Evolutionary conservation across 2,329 filamentous ascomycete species (phyloP), one percentile per base, ranked within the genome.

Genomic region (Colletotrichum tabaci): DNA sequence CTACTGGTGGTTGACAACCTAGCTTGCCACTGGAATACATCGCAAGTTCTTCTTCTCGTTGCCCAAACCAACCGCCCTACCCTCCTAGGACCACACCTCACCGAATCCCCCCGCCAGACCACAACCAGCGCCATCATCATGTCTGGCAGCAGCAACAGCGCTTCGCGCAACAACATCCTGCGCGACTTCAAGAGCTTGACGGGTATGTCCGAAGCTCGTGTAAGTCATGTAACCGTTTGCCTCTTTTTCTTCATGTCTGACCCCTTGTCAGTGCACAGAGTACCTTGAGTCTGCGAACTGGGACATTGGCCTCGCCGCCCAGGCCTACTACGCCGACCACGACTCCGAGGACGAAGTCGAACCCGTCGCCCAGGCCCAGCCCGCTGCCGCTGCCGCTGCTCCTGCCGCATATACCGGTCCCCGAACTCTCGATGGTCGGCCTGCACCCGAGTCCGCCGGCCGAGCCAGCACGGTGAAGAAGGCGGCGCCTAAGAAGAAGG

Each of bases 241-340:
- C n/a, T 4, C 2, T 2, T 72, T 42, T 74, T 70, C 38, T 66
- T 44, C 44, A 49, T 38, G 2, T 16, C 18, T 65, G 18, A 69
- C 44, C 40, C 30, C 10, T 16, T n/a, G 3, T 40, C 73, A 95
- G 92, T 93, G 93, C 57, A 85, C 86, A 67, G 86, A 91, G 72
- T 93, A 93, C 75, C 89, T 96, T 9, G 84, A 86, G 26, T 87
- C 87, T 46, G 90, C 88, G 77, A 83, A 87, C 74, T 94, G 93
- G 91, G 88, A 94, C 77, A 82, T 94, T 53, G 85, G 88, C 74
- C 83, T 85, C 12, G 92, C 92, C 18, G 87, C 89, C 65, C 86
- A 89, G 40, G 87, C 89, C 61, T 93, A 87, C 82, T 94, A 89
- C 77, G 84, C 86, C 72, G 85, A 89, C 68, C 82, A 86, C 44